phyloP scores from a whole-genome alignment of 176 grass and related monocot genomes.

The Aegilops umbellulata region DNA sequence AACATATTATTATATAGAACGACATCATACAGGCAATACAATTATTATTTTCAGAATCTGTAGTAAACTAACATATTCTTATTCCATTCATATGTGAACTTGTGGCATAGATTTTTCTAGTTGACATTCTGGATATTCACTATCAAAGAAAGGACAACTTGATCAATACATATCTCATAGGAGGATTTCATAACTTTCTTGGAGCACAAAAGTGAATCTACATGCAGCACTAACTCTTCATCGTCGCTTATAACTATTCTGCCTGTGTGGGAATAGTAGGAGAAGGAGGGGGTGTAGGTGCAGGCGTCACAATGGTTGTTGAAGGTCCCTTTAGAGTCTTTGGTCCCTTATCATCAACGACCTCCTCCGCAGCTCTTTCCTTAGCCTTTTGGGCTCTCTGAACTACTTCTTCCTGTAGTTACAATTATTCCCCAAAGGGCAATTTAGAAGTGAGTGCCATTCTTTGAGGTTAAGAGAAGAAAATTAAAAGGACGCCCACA shows the following conservation, averaged over 20 bases:
- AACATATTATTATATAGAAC: background rate
- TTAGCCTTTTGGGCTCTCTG: conserved; percentile 91
- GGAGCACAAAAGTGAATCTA: conserved; percentile 23
- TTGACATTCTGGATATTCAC: conserved; percentile 4
- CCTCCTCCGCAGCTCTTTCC: conserved; percentile 76
- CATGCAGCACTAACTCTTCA: conserved; percentile 35
- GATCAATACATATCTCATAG: conserved; percentile 21
- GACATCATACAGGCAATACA: background rate
- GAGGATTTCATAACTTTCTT: conserved; percentile 5
- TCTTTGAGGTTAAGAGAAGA: background rate
- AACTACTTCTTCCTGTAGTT: conserved; percentile 82
- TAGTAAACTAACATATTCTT: background rate
- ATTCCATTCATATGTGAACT: conserved; percentile 20
- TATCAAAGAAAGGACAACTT: conserved; percentile 3
- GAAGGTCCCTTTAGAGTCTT: conserved; percentile 43
- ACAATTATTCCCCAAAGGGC: background rate
- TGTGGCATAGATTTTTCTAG: background rate
- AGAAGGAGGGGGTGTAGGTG: conserved; percentile 3
- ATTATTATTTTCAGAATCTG: background rate
- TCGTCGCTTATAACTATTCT: conserved; percentile 36
- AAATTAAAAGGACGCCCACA: background rate
- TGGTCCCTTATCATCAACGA: conserved; percentile 39
- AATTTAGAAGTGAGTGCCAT: background rate
- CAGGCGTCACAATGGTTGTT: conserved; percentile 15
- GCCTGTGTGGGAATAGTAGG: conserved; percentile 36